These are phyloP conservation scores for Chlorella variabilis DNA, from an alignment of 163 green algal genomes.

Conservation along the genomic window DNA sequence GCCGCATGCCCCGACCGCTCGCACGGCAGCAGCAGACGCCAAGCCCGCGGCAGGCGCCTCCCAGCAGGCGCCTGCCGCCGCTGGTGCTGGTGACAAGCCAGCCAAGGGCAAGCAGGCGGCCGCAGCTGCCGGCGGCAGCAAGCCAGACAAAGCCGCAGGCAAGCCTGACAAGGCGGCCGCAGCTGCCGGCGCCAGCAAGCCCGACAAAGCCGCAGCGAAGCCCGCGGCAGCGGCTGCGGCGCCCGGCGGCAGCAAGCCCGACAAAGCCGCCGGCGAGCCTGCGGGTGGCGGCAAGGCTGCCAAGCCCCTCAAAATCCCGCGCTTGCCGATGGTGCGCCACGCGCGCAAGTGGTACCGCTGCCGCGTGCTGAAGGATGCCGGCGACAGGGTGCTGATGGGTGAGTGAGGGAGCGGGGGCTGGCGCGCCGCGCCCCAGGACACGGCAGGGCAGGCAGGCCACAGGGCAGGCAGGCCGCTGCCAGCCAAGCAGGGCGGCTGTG, in stretches of 20 bases:
- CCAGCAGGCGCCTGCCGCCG: not conserved
- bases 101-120: not conserved
- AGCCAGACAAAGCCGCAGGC: not conserved
- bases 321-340: constrained; percentile 71
- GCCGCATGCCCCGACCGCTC: not conserved
- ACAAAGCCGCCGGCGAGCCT: not conserved
- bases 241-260: not conserved
- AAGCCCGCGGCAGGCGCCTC: not conserved
- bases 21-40: not conserved
- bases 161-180: not conserved
- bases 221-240: not conserved
- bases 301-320: constrained; percentile 56
- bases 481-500: too few relatives aligned
- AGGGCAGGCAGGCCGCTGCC: too few relatives aligned
- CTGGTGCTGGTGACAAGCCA: not conserved
- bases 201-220: constrained; percentile 1
- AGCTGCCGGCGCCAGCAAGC: constrained; percentile 7
- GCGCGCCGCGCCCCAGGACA: too few relatives aligned
- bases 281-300: constrained; percentile 1
- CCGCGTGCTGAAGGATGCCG: constrained; percentile 57
- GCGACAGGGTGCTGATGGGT: constrained; percentile 44
- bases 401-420: constrained; percentile 12
- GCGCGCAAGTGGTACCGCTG: constrained; percentile 65
- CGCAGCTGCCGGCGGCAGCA: constrained; percentile 17
- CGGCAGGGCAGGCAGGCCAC: too few relatives aligned